Evolutionary conservation across 176 grass and related monocot species (phyloP).

Genomic region (Zoysia japonica): DNA sequence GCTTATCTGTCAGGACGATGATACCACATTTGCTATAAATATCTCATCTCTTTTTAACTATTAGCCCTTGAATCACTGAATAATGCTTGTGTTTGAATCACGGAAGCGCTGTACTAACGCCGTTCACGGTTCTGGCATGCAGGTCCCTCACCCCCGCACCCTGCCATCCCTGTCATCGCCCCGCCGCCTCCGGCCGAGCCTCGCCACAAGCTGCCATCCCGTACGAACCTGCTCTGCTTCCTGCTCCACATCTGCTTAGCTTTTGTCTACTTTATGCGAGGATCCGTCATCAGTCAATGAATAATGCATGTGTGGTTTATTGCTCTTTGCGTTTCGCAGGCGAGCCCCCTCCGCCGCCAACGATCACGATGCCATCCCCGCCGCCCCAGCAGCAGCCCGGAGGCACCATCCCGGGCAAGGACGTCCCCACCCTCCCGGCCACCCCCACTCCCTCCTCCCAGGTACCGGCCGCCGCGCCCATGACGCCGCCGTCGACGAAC

Average conservation of each 20-base stretch:
- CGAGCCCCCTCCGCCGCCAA: conserved; percentile 5
- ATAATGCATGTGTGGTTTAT: not conserved
- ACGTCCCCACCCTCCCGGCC: not conserved
- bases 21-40: not conserved
- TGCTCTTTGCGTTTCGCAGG: not conserved
- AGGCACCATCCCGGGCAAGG: conserved; percentile 1
- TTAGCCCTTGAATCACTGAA: not conserved
- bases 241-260: not conserved
- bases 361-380: conserved; percentile 16
- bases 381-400: not conserved
- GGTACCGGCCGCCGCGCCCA: conserved; percentile 2
- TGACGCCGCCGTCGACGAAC: not conserved
- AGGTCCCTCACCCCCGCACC: conserved; percentile 30
- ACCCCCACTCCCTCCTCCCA: not conserved
- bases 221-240: conserved; percentile 19
- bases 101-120: not conserved
- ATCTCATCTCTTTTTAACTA: not conserved
- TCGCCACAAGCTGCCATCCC: conserved; percentile 19
- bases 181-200: conserved; percentile 22
- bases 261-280: not conserved
- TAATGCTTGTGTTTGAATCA: not conserved
- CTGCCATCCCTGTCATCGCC: conserved; percentile 4
- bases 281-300: not conserved
- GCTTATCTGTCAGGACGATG: not conserved
- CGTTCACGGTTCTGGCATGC: not conserved